Base-by-base conservation (phyloP, 1,284 basidiomycete genomes). In the Ceratobasidium theobromae region DNA sequence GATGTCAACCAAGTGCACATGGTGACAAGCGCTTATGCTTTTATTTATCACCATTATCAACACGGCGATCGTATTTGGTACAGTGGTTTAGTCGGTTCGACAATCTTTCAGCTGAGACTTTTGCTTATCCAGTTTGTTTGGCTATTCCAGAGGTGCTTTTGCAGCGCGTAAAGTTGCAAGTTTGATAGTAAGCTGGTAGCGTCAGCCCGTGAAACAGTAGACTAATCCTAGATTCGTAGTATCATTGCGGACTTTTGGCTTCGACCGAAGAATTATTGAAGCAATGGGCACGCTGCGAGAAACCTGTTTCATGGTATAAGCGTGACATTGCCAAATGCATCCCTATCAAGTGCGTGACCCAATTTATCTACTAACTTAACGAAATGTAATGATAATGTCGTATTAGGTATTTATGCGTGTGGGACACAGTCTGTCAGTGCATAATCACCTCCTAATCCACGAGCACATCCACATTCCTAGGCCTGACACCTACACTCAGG, bases 161-260 rank as follows among this genome's bases (percentile, higher is more conserved):
- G 66, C 64, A 33, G 65, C 46, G 23, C 62, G 66, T 4, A 67
- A 66, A 30, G 66, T 67, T 8, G 66, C 66, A 21, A 41, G 23
- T n/a, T 52, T 67, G 25, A 48, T 67, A 18, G 66, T 67, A 40
- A 8, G 65, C 25, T 33, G 5, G 18, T 5, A 12, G 18, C 46
- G 4, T 25, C 6, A 45, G 18, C 5, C 18, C 18, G 43, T 21
- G 18, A 45, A 21, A 45, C 43, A n/a, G n/a, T n/a, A 11, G 9
- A 45, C 43, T 21, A 5, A 21, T 11, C 18, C 18, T 21, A 5
- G 5, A 11, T 45, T 6, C 18, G 5, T 45, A 65, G 62, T 49
- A 25, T 30, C 38, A 41, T 12, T 40, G 51, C 16, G 62, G 62
- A n/a, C 41, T 53, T 43, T 43, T 46, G 11, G 30, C 51, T 3